Evolutionary conservation across 2,329 filamentous ascomycete genomes (phyloP).

Genomic region (Hypoxylon sp.): DNA sequence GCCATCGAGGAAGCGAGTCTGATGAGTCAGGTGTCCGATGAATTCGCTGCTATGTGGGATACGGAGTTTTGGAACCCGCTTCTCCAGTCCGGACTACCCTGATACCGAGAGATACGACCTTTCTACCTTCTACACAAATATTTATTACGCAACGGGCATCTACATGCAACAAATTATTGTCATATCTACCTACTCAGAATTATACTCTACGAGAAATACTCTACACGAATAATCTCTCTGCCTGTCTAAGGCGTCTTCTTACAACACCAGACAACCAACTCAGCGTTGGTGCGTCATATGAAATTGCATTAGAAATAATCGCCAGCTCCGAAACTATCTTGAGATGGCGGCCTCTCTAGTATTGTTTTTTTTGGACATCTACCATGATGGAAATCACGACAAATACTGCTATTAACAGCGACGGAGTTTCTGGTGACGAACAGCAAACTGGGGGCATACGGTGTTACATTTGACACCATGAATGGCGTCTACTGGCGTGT

Average conservation of each 20-base stretch:
- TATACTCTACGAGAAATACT: background rate
- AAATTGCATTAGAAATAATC: background rate
- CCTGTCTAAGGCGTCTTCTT: background rate
- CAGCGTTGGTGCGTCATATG: background rate
- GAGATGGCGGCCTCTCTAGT: background rate
- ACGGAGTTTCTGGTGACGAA: constrained; percentile 2
- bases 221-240: background rate
- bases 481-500: background rate
- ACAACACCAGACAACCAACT: background rate
- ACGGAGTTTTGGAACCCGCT: constrained; percentile 54
- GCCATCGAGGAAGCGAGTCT: constrained; percentile 19
- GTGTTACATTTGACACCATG: background rate
- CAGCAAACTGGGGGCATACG: background rate
- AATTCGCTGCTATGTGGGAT: constrained; percentile 51
- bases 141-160: background rate
- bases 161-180: background rate
- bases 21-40: constrained; percentile 48
- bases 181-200: background rate
- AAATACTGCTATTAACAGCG: constrained; percentile 1
- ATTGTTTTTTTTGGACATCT: background rate
- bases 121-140: background rate
- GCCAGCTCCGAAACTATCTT: background rate
- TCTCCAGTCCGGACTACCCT: constrained; percentile 38
- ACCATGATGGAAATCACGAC: background rate
- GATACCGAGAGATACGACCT: constrained; percentile 5